A percentile compares a stretch with the other conserved stretches of the same genome.
Evolutionary conservation across 768 basidiomycete species (phyloP).

Genomic region (Suillus variegatus): DNA sequence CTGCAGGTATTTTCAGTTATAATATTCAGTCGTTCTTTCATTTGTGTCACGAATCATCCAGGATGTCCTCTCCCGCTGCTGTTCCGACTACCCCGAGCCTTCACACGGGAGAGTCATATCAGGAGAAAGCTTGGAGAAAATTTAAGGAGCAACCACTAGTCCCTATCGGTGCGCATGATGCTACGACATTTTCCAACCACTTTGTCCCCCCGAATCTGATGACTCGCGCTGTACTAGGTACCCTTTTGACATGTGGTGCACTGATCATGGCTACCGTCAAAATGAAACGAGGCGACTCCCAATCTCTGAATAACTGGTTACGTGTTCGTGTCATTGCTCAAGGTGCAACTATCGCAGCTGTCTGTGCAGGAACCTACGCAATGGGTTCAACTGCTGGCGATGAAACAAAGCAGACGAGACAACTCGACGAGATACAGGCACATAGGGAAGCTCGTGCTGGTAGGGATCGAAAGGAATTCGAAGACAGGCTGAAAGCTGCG

Average conservation of each 20-base stretch:
- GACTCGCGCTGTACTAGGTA: conserved; percentile 43
- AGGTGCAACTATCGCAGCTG: conserved; percentile 67
- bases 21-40: no score
- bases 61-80: conserved; percentile 32
- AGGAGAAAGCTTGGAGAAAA: conserved; percentile 59
- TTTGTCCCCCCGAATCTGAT: conserved; percentile 1
- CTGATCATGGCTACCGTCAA: conserved; percentile 67
- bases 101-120: conserved; percentile 48
- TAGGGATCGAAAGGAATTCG: conserved; percentile 58
- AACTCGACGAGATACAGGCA: conserved; percentile 27
- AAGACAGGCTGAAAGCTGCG: conserved; percentile 56
- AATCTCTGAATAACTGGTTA: conserved; percentile 73
- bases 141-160: conserved; percentile 81
- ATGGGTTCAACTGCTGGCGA: conserved; percentile 17
- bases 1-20: neutral
- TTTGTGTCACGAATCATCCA: neutral
- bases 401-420: conserved; percentile 28
- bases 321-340: conserved; percentile 77
- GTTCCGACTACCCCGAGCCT: conserved; percentile 34
- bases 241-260: conserved; percentile 61
- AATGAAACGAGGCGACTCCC: conserved; percentile 63
- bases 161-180: conserved; percentile 58
- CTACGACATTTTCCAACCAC: neutral
- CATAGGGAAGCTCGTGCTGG: conserved; percentile 36
- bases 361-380: conserved; percentile 42